Evolutionary conservation across 176 grass and related monocot genomes (phyloP).

Genomic region (Stipa capillata): DNA sequence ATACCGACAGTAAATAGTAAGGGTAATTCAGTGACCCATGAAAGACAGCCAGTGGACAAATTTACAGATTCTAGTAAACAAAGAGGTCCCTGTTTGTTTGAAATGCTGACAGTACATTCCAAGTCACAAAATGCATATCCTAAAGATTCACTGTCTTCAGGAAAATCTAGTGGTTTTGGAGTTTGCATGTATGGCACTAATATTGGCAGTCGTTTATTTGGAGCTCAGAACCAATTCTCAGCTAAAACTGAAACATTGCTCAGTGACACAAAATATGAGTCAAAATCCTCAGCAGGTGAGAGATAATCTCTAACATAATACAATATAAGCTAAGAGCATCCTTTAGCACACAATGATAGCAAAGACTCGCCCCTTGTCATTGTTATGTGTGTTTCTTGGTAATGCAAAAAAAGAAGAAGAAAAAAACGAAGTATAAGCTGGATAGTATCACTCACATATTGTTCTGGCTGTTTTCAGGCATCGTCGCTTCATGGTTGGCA

Average conservation of each 20-base stretch:
- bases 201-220: constrained; percentile 17
- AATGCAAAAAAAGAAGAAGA: too few relatives aligned
- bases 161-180: constrained; percentile 11
- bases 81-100: constrained; percentile 46
- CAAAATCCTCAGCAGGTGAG: constrained; percentile 48
- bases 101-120: constrained; percentile 50
- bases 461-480: constrained; percentile 29
- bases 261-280: constrained; percentile 1
- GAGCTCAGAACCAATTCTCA: constrained; percentile 21
- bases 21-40: not conserved
- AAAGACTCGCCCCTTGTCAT: not conserved
- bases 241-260: constrained; percentile 20
- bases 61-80: constrained; percentile 16
- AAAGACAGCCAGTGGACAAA: not conserved
- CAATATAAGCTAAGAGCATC: not conserved
- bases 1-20: not conserved
- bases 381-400: not conserved
- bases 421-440: not conserved
- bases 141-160: constrained; percentile 12
- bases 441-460: not conserved
- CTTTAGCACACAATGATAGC: not conserved
- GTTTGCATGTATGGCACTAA: constrained; percentile 25
- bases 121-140: constrained; percentile 8
- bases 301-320: not conserved
- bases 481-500: constrained; percentile 12